Conservation (phyloP, 371 early-diverging fungal genomes). For the Nosema muscidifuracis region DNA sequence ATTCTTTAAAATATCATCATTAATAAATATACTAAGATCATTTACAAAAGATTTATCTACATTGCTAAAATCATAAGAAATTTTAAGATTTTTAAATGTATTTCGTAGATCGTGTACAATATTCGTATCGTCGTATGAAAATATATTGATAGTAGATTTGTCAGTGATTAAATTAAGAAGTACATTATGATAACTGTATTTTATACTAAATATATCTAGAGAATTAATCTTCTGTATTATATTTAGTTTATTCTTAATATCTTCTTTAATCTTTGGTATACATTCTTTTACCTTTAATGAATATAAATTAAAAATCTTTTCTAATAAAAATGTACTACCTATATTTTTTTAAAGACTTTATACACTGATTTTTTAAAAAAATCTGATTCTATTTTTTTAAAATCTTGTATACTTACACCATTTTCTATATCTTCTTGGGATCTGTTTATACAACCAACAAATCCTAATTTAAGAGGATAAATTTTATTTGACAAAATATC, state of each 20-base stretch:
- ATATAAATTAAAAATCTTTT: constrained; percentile 25
- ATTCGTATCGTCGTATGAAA: neutral
- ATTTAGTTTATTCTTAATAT: constrained; percentile 15
- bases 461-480: constrained; percentile 84
- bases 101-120: neutral
- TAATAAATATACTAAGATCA: constrained; percentile 6
- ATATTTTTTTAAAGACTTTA: neutral
- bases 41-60: neutral
- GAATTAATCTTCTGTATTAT: neutral
- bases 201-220: neutral
- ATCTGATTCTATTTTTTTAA: constrained; percentile 21
- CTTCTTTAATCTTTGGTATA: constrained; percentile 21
- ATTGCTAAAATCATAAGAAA: neutral
- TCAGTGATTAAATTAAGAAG: neutral
- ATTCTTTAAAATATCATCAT: neutral
- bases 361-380: constrained; percentile 42
- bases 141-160: neutral
- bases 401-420: constrained; percentile 13
- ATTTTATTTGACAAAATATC: constrained; percentile 71
- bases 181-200: neutral
- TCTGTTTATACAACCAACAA: constrained; percentile 90
- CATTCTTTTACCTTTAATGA: constrained; percentile 3
- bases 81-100: neutral
- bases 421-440: constrained; percentile 66
- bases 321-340: constrained; percentile 23